These are phyloP conservation scores for Rhamnella rubrinervis DNA, from an alignment of 331 rosid genomes.

Conservation along the genomic window DNA sequence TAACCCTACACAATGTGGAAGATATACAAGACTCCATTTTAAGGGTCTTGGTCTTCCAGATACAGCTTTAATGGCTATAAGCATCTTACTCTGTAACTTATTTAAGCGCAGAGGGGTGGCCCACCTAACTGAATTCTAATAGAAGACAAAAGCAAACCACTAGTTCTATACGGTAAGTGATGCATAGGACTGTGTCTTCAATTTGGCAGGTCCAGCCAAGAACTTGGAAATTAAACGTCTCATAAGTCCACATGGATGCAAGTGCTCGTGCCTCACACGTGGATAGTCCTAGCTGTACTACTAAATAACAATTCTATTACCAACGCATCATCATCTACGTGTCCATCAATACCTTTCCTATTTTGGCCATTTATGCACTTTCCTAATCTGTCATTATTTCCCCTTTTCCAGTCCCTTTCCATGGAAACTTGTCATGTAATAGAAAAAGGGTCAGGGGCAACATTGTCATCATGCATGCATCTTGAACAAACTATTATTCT, in stretches of 20 bases:
- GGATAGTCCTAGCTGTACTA: conserved; percentile 7
- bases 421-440: neutral
- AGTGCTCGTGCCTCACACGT: neutral
- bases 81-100: neutral
- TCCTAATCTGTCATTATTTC: conserved; percentile 6
- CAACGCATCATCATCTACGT: no score
- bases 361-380: conserved; percentile 5
- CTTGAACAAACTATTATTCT: neutral
- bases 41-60: neutral
- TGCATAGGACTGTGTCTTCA: neutral
- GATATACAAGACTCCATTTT: neutral
- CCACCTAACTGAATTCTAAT: neutral
- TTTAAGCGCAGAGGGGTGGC: neutral
- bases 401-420: no score
- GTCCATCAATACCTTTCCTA: neutral
- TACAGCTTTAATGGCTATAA: neutral
- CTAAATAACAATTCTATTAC: no score
- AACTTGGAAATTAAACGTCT: neutral
- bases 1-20: neutral
- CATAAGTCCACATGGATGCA: neutral
- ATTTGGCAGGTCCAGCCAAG: conserved; percentile 8
- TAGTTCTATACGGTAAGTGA: neutral
- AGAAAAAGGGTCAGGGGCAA: conserved; percentile 7
- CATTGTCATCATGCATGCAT: neutral
- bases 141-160: neutral